Conservation (phyloP, 352 stramenopile species). For the Phytophthora pisi region DNA sequence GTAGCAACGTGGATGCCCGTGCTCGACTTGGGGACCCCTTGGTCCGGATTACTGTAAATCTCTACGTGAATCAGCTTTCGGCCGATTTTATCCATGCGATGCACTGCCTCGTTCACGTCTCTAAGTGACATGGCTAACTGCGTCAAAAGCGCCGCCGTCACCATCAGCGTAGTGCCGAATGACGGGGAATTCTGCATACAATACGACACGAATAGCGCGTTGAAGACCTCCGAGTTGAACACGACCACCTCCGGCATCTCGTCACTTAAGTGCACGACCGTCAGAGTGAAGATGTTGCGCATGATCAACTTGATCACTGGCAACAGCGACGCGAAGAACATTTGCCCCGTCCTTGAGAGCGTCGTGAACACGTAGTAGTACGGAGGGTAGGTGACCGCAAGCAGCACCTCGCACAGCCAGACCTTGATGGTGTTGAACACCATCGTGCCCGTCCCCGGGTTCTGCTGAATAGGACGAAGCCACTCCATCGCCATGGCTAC, state of each 20-base stretch:
- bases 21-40: conserved; percentile 11
- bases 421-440: conserved; percentile 28
- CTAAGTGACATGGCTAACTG: conserved; percentile 19
- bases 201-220: conserved; percentile 33
- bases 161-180: conserved; percentile 16
- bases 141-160: conserved; percentile 20
- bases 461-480: conserved; percentile 15
- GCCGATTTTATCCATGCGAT: conserved; percentile 9
- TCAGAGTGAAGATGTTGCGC: conserved; percentile 25
- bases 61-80: conserved; percentile 13
- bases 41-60: conserved; percentile 5
- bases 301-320: conserved; percentile 34
- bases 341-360: conserved; percentile 11
- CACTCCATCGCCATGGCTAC: conserved; percentile 10
- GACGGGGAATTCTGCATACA: conserved; percentile 36
- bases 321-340: conserved; percentile 23
- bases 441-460: conserved; percentile 4
- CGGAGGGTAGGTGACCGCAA: conserved; percentile 24
- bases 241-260: conserved; percentile 30
- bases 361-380: conserved; percentile 39
- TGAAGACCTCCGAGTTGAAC: conserved; percentile 36
- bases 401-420: conserved; percentile 24
- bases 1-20: conserved; percentile 1
- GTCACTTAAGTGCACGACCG: conserved; percentile 28
- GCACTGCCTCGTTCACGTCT: conserved; percentile 21